These are phyloP conservation scores for Metarhizium rileyi DNA, from an alignment of 2,329 filamentous ascomycete species.

Conservation along the genomic window DNA sequence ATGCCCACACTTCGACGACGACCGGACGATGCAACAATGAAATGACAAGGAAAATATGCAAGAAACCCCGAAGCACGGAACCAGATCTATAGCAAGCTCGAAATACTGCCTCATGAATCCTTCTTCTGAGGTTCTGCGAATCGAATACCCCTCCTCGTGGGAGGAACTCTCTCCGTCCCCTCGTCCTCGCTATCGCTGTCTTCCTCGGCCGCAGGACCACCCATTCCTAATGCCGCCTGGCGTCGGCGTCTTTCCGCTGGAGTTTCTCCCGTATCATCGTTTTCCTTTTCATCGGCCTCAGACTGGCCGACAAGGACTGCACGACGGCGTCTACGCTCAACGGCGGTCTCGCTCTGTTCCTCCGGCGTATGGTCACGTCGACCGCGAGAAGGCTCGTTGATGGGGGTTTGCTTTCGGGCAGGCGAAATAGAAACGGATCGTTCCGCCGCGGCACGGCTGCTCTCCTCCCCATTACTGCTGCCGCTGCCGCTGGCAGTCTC, in stretches of 20 bases:
- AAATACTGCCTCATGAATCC: slow-evolving; percentile 6
- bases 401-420: slow-evolving; percentile 4
- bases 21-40: background rate
- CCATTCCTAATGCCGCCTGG: slow-evolving; percentile 62
- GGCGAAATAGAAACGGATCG: slow-evolving; percentile 13
- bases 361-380: slow-evolving; percentile 5
- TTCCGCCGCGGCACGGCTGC: slow-evolving; percentile 11
- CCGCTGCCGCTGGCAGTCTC: background rate
- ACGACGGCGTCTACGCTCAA: slow-evolving; percentile 57
- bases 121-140: slow-evolving; percentile 41
- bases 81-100: background rate
- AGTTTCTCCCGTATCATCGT: slow-evolving; percentile 46
- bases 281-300: slow-evolving; percentile 13
- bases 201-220: slow-evolving; percentile 32
- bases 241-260: slow-evolving; percentile 65
- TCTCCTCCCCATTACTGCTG: slow-evolving; percentile 7
- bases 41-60: background rate
- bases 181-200: slow-evolving; percentile 46
- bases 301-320: slow-evolving; percentile 37
- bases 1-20: background rate
- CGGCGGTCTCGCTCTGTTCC: slow-evolving; percentile 51
- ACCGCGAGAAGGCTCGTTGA: slow-evolving; percentile 1
- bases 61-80: too few relatives aligned
- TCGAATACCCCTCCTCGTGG: slow-evolving; percentile 45
- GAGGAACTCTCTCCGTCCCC: slow-evolving; percentile 42